These are phyloP conservation scores for Sclerotinia spermophila DNA, from an alignment of 2,329 filamentous ascomycete genomes.

Conservation along the genomic window DNA sequence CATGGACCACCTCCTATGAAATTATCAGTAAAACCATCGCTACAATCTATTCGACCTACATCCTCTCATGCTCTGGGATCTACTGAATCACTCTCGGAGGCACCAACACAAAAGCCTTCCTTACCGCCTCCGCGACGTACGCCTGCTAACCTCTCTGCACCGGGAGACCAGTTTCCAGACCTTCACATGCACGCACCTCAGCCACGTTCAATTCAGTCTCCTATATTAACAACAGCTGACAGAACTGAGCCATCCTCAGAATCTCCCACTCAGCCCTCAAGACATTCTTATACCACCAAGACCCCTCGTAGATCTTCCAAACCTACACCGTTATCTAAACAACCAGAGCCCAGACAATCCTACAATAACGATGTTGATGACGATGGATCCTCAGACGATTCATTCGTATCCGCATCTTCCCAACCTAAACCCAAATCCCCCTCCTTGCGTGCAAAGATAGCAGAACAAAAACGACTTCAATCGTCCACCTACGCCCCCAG, in stretches of 20 bases:
- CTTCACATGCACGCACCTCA: not conserved
- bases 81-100: not conserved
- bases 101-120: not conserved
- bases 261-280: not conserved
- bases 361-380: conserved; percentile 23
- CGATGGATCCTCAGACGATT: conserved; percentile 34
- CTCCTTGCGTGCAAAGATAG: conserved; percentile 31
- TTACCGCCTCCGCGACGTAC: not conserved
- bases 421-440: conserved; percentile 21
- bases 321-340: conserved; percentile 5
- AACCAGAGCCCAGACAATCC: conserved; percentile 5
- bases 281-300: conserved; percentile 4
- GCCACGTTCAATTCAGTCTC: conserved; percentile 1
- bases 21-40: not conserved
- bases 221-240: not conserved
- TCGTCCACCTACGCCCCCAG: conserved; percentile 23
- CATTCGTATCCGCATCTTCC: conserved; percentile 36
- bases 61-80: not conserved
- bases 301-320: not conserved
- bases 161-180: not conserved
- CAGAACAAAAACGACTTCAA: conserved; percentile 26
- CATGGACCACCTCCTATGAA: not conserved
- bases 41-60: not conserved
- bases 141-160: not conserved
- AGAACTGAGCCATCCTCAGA: not conserved